phyloP scores from a whole-genome alignment of 2,329 filamentous ascomycete genomes.

The Massarina eburnea region DNA sequence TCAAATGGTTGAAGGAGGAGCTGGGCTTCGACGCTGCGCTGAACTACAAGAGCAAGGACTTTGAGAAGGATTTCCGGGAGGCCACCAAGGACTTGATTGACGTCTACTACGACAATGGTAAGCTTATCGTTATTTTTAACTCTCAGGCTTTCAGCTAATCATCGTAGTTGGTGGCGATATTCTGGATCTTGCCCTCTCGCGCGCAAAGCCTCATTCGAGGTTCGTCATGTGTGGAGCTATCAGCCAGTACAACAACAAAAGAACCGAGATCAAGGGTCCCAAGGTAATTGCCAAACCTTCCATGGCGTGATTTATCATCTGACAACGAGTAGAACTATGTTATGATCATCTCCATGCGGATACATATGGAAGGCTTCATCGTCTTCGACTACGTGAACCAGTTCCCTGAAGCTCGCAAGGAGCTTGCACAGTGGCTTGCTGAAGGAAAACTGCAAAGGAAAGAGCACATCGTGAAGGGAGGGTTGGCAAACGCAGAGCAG shows the following conservation, averaged over 20 bases:
- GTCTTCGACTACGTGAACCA: constrained; percentile 67
- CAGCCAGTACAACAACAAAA: constrained; percentile 45
- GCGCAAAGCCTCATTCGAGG: constrained; percentile 45
- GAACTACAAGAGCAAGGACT: constrained; percentile 57
- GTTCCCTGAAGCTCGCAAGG: constrained; percentile 59
- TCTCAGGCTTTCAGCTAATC: constrained; percentile 5
- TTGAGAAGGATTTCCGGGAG: constrained; percentile 50
- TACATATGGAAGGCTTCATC: constrained; percentile 61
- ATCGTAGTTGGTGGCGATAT: constrained; percentile 51
- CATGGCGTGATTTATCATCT: not conserved
- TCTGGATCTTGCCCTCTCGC: constrained; percentile 49
- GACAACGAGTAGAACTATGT: constrained; percentile 42
- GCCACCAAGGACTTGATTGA: constrained; percentile 55
- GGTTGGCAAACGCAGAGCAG: constrained; percentile 63
- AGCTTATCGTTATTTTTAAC: not conserved
- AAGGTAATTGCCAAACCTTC: constrained; percentile 29
- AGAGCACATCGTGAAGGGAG: constrained; percentile 72
- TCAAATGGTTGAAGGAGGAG: constrained; percentile 55
- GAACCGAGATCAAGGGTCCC: constrained; percentile 52
- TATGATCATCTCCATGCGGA: constrained; percentile 47
- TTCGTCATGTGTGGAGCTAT: constrained; percentile 52
- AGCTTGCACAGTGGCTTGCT: constrained; percentile 67
- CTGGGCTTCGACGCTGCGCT: constrained; percentile 58
- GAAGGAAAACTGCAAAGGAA: constrained; percentile 71
- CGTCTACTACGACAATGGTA: constrained; percentile 53